A percentile compares a stretch with the other conserved stretches of the same genome.
Conservation (phyloP, 176 grass and related monocot genomes). For the Ensete glaucum region DNA sequence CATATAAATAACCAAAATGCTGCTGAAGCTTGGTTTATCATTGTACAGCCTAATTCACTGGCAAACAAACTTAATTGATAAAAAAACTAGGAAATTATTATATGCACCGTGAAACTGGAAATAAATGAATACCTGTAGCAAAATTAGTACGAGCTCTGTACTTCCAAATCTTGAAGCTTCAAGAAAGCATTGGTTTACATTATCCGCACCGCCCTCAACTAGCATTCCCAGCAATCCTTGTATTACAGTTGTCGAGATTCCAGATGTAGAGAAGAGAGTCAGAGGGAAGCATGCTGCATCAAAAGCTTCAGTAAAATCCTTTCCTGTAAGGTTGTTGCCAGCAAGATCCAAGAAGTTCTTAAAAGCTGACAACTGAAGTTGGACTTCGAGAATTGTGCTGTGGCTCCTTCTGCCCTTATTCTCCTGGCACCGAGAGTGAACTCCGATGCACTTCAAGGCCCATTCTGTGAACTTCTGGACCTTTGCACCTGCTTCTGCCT, state of each 20-base stretch:
- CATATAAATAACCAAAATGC: neutral
- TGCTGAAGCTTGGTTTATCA: neutral
- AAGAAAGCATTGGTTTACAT: constrained; percentile 98
- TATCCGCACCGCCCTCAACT: constrained; percentile 93
- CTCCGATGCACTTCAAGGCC: constrained; percentile 79
- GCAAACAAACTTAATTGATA: neutral
- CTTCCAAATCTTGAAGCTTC: constrained; percentile 93
- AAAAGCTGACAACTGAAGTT: constrained; percentile 74
- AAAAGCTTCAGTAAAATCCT: constrained; percentile 96
- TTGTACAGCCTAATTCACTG: neutral
- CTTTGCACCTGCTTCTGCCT: constrained; percentile 78
- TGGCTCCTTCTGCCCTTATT: constrained; percentile 49
- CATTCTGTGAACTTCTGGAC: constrained; percentile 97
- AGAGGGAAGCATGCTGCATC: constrained; percentile 97
- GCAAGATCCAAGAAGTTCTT: constrained; percentile 88
- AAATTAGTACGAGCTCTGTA: constrained; percentile 86
- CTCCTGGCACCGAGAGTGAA: constrained; percentile 48
- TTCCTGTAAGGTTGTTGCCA: constrained; percentile 80
- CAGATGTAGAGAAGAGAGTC: constrained; percentile 82
- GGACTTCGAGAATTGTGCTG: constrained; percentile 69
- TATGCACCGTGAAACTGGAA: neutral
- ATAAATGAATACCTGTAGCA: constrained; percentile 52
- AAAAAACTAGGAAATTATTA: neutral
- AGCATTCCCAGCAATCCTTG: constrained; percentile 80
- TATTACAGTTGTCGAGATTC: constrained; percentile 56